These are phyloP conservation scores for Sequoia sempervirens DNA, from an alignment of 75 land plant species.

Conservation along the genomic window DNA sequence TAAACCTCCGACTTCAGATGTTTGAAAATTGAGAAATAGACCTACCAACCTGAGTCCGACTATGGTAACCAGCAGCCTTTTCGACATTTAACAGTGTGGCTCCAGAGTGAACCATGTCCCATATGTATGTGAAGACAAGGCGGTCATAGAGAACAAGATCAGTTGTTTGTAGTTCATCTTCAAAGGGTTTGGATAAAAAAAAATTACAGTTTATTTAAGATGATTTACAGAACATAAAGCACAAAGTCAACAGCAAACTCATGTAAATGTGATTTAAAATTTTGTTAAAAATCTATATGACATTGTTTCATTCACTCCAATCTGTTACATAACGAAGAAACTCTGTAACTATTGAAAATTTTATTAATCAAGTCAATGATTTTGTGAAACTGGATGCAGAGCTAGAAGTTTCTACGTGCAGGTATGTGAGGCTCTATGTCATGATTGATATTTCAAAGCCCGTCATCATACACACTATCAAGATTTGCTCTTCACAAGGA, in stretches of 20 bases:
- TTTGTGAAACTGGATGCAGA: no score
- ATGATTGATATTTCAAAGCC: no score
- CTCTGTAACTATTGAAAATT: no score
- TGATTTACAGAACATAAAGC: slow-evolving; percentile 73
- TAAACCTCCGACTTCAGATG: not conserved
- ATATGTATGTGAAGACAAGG: slow-evolving; percentile 78
- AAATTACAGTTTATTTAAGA: no score
- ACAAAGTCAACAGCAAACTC: slow-evolving; percentile 45
- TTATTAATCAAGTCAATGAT: no score
- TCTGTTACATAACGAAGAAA: no score
- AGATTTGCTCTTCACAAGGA: no score
- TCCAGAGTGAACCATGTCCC: slow-evolving; percentile 58
- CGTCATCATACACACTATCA: no score
- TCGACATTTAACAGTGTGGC: slow-evolving; percentile 89
- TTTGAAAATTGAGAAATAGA: not conserved
- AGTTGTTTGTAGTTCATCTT: no score
- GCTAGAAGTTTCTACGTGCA: no score
- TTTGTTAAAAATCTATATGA: not conserved
- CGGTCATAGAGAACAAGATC: slow-evolving; percentile 93
- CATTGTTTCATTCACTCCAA: not conserved
- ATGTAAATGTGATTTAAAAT: not conserved
- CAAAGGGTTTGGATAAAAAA: no score
- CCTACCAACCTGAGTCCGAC: slow-evolving; percentile 84
- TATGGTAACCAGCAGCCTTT: slow-evolving; percentile 95
- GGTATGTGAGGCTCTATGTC: no score